A percentile compares a stretch with the other conserved stretches of the same genome.
These are phyloP conservation scores for Effrenium voratum DNA, from an alignment of 73 alveolate genomes.

Conservation along the genomic window DNA sequence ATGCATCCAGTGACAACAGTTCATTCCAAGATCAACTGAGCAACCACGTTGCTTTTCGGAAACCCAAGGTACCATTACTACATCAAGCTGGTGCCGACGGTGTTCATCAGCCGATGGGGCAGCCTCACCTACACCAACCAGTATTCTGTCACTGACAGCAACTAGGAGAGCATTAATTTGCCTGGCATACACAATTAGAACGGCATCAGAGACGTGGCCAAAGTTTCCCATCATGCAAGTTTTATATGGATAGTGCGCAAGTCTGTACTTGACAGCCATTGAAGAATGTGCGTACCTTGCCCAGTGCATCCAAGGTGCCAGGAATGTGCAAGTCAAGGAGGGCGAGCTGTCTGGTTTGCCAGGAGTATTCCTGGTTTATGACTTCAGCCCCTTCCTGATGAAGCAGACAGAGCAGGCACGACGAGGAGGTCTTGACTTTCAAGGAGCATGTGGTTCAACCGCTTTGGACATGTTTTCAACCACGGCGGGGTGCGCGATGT, in stretches of 20 bases:
- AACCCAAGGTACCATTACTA: slow-evolving; percentile 69
- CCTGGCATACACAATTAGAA: neutral
- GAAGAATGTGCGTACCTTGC: neutral
- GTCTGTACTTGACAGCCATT: neutral
- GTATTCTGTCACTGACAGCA: slow-evolving; percentile 86
- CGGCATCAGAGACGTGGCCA: too few species aligned
- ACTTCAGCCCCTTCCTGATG: slow-evolving; percentile 91
- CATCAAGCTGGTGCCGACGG: slow-evolving; percentile 93
- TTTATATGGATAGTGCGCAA: too few species aligned
- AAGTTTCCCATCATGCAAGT: too few species aligned
- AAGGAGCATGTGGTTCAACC: too few species aligned
- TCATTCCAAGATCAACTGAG: too few species aligned
- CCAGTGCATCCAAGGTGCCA: slow-evolving; percentile 15
- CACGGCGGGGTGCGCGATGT: too few species aligned
- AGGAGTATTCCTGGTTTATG: slow-evolving; percentile 94
- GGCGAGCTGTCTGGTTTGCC: slow-evolving; percentile 94
- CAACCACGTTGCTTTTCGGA: too few species aligned
- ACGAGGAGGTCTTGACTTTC: neutral
- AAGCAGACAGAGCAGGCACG: slow-evolving; percentile 76
- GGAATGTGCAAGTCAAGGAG: slow-evolving; percentile 77
- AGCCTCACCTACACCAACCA: slow-evolving; percentile 77
- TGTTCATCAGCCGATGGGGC: slow-evolving; percentile 85
- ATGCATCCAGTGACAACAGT: too few species aligned
- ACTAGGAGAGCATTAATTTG: neutral
- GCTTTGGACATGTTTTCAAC: too few species aligned